Base-by-base conservation (phyloP, 371 early-diverging fungal genomes). In the Mortierella polycephala region DNA sequence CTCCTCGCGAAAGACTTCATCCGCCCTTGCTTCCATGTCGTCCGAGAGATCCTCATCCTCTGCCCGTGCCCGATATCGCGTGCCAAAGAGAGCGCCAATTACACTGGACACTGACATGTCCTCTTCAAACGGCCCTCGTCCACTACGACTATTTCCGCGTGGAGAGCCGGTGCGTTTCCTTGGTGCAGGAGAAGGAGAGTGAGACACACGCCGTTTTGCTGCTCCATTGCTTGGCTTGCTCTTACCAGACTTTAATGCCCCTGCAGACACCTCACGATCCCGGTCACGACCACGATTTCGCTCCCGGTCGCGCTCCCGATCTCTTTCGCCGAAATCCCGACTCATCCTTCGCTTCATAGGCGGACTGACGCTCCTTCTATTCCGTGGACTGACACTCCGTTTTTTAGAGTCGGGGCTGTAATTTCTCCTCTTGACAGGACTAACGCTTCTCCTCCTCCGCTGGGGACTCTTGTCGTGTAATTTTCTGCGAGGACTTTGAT, bases 1-100 rank as follows among this genome's bases (percentile, higher is more conserved):
- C 66, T 89, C 89, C 71, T 89, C 89, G 37, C 85, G 81, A 40
- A 87, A 64, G 7, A 89, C 84, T 56, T 89, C 87, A 21, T 84
- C 73, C 16, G 89, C 83, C 62, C 85, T 73, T 7, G 86, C 89
- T 62, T 89, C 89, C 89, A 89, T 89, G 73, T 89, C 88, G 65
- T 88, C 89, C 13, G 89, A 89, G 46, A 67, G 84, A 21, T 76
- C 72, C 37, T 89, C 89, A 64, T 86, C 80, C 6, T 45, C 69
- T 1, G 47, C 73, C 10, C 58, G 50, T 14, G 62, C 45, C 13
- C 76, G 77, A 63, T 85, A 87, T 55, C 88, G 85, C 10, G 81
- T 60, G 23, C 85, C 82, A 59, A 87, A 89, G 51, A 87, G 81
- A 7, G 77, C 62, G 12, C 85, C 81, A 60, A 87, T 85, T 21